Evolutionary conservation across 1,284 basidiomycete genomes (phyloP), one percentile per base, ranked within the genome.

Genomic region (Agaricales sp.): DNA sequence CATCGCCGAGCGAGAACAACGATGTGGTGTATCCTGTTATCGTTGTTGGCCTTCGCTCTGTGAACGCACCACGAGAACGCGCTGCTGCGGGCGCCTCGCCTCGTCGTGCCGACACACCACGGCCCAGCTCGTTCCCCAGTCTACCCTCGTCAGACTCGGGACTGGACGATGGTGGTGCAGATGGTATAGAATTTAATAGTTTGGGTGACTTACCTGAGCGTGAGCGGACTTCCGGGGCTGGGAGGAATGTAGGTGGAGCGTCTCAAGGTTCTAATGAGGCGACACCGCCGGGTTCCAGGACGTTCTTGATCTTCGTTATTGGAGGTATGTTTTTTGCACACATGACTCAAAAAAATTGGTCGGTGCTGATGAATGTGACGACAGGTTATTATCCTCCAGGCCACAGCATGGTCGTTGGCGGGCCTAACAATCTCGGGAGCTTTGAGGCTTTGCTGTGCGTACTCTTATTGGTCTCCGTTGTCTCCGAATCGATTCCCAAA

Each of bases 361-460:
- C n/a, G n/a, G n/a, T n/a, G n/a, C n/a, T n/a, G n/a, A n/a, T n/a
- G n/a, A n/a, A n/a, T n/a, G n/a, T n/a, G n/a, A n/a, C n/a, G n/a
- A 6, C 56, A 79, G 90, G 89, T 16, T 90, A 92, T 59, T 94
- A 92, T 61, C 87, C 90, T 1, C 84, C 85, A 19, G 81, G 87
- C 53, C 90, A 93, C 61, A 85, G 80, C 47, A 81, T 94, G 52
- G 79, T 93, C 44, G 82, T 82, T 3, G 85, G 86, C 22, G 82
- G 67, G 3, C 64, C 82, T 0, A 79, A 82, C 53, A 77, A 80
- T 24, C 66, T 91, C 56, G 84, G 78, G 58, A 89, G 82, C 18
- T 86, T 90, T 61, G 86, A 88, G 59, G 80, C 82, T 50, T 59
- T 89, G 49, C 72, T 84, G 84, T 80, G 64, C 51, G 77, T 72